Evolutionary conservation across 1,139 yeast species (phyloP), one percentile per base, ranked within the genome.

Genomic region (Meyerozyma athensensis): DNA sequence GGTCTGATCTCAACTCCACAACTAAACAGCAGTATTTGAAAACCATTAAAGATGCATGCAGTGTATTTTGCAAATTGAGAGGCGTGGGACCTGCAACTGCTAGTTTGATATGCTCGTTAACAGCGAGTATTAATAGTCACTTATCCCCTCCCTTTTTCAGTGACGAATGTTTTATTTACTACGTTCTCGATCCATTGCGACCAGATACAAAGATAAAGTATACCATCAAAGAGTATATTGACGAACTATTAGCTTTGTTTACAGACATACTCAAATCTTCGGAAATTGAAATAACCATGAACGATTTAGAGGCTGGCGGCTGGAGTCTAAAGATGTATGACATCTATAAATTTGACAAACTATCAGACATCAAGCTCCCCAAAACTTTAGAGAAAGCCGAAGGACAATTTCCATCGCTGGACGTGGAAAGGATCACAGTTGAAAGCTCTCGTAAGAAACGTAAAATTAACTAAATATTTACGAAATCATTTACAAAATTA

Each of bases 71-170:
- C 42, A 58, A 55, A 34, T 53, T 73, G 26, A 54, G 54, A 37
- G 79, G 78, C 0, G 74, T 72, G 5, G 79, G 79, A 0, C 77
- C 77, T 1, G 77, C 79, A 4, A 71, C 76, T 4, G 74, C 71
- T 1, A 68, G 76, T 35, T 54, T 73, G 36, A 50, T 73, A 0
- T 49, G 68, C 31, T 69, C 74, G 1, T 45, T 69, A n/a, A 39
- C 61, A 12, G 24, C 33, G 18, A 41, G 51, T 19, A 47, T 65
- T 18, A 48, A 53, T 13, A 42, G 36, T 1, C 20, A 26, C 2
- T 44, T 54, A 16, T 58, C 69, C 0, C 74, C 75, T 1, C 77
- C 77, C 0, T 73, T 68, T 44, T 72, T 72, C 52, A 70, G 77
- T 37, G 79, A 73, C 39, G 77, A 72, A 46, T 58, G 69, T 9